These are phyloP conservation scores for Flaveria trinervia DNA, from an alignment of 129 eudicot genomes.

Conservation along the genomic window DNA sequence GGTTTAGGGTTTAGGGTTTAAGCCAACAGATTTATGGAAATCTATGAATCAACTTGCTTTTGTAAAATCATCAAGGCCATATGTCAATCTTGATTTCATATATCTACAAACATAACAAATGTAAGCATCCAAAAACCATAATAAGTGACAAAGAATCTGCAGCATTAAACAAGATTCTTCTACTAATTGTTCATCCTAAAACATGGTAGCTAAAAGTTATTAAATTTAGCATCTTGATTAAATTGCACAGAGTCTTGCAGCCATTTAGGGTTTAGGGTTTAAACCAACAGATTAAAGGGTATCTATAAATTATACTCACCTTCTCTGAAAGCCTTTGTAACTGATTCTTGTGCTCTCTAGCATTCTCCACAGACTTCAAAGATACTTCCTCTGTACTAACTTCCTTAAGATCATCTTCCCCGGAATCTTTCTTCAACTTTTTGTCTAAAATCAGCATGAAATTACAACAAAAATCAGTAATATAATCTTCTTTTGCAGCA, in stretches of 20 bases:
- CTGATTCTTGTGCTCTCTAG: constrained; percentile 48
- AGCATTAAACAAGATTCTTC: background rate
- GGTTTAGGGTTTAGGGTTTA: constrained; percentile 6
- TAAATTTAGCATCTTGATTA: background rate
- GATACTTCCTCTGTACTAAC: constrained; percentile 30
- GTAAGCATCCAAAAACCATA: background rate
- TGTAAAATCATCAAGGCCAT: background rate
- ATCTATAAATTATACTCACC: constrained; percentile 29
- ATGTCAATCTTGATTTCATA: background rate
- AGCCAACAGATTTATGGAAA: background rate
- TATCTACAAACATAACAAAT: background rate
- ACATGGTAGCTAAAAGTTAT: background rate
- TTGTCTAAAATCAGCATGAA: constrained; percentile 33
- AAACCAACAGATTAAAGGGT: background rate
- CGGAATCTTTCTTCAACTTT: constrained; percentile 29
- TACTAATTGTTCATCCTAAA: background rate
- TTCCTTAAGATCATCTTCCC: constrained; percentile 29
- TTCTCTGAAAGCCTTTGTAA: constrained; percentile 65
- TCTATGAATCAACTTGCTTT: background rate
- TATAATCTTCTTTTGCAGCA: background rate
- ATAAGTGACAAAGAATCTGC: background rate
- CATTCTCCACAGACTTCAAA: constrained; percentile 35
- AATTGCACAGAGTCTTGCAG: background rate
- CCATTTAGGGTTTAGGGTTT: constrained; percentile 11
- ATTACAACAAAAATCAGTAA: background rate